Conservation (phyloP, 2,329 filamentous ascomycete species). For the Apiospora kogelbergensis region DNA sequence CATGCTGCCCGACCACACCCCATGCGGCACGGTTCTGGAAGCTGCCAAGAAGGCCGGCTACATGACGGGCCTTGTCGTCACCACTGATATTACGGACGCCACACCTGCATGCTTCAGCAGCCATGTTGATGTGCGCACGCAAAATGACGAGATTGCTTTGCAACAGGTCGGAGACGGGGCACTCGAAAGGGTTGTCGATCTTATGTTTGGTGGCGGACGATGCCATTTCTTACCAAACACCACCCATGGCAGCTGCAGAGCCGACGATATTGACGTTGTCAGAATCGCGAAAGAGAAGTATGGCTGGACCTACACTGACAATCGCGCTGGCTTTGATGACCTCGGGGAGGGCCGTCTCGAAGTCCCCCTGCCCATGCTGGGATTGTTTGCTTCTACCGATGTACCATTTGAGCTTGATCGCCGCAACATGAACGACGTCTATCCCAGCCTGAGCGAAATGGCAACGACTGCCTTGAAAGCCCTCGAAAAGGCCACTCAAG, state of each 20-base stretch:
- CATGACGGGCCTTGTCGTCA: constrained; percentile 90
- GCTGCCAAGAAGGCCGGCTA: constrained; percentile 92
- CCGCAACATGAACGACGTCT: constrained; percentile 71
- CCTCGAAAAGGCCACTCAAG: constrained; percentile 75
- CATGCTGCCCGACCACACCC: constrained; percentile 77
- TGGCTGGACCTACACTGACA: constrained; percentile 77
- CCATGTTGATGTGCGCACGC: constrained; percentile 75
- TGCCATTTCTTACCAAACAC: constrained; percentile 91
- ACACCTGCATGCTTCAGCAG: constrained; percentile 94
- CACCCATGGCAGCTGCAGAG: constrained; percentile 77
- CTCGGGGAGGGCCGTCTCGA: constrained; percentile 63
- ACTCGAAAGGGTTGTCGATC: constrained; percentile 81
- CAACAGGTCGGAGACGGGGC: constrained; percentile 90
- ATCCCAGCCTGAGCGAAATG: constrained; percentile 92
- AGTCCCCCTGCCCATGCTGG: constrained; percentile 77
- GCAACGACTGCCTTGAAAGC: constrained; percentile 76
- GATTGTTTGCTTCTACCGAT: constrained; percentile 78
- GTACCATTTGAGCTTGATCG: constrained; percentile 95
- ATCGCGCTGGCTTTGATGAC: constrained; percentile 72
- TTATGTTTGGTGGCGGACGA: constrained; percentile 89
- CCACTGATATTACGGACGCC: constrained; percentile 91
- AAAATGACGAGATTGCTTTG: constrained; percentile 88
- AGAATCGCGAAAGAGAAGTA: constrained; percentile 69
- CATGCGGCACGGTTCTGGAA: constrained; percentile 90
- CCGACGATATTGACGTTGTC: constrained; percentile 75